Evolutionary conservation across 805 yeast species (phyloP), one percentile per base, ranked within the genome.

Genomic region (Hanseniaspora guilliermondii): DNA sequence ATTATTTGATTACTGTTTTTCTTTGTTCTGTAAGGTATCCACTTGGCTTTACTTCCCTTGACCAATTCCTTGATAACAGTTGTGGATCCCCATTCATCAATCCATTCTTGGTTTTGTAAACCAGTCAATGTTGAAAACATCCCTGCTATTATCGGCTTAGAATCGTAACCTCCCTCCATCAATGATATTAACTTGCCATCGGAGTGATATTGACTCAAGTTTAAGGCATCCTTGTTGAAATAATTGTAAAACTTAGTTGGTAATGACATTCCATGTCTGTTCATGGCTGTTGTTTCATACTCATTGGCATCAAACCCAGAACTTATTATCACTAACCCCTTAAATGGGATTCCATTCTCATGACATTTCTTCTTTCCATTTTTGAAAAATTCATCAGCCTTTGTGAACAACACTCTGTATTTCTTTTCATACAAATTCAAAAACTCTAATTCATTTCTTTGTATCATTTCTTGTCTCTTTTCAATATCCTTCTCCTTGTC

Each of bases 271-370:
- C 79, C 79, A 64, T 87, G 95, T 53, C 95, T 72, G 66, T 86
- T 95, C 95, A 86, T 87, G 49, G 82, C 77, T n/a, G 78, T 78
- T 56, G 80, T 81, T 63, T 86, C 95, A 65, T 76, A 82, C 64
- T 86, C 95, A 17, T 85, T 80, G 2, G 93, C 94, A 68, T 86
- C 95, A 64, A 86, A 87, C 1, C 95, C 95, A 0, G 95, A 89
- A 44, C 94, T 85, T 1, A 86, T 73, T n/a, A 83, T 75, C 2
- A 87, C 77, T 56, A 85, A 59, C 0, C 80, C 77, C 58, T 74
- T 76, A 64, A 78, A 80, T 2, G 73, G 72, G 61, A 67, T 68
- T 57, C 62, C 68, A 57, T 45, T 65, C 44, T 63, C 62, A 9
- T 11, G 14, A 24, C 72, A 76, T 64, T 75, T 70, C 53, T 72